phyloP scores from a whole-genome alignment of 371 early-diverging fungal genomes.

The Dinochytrium kinnereticum region DNA sequence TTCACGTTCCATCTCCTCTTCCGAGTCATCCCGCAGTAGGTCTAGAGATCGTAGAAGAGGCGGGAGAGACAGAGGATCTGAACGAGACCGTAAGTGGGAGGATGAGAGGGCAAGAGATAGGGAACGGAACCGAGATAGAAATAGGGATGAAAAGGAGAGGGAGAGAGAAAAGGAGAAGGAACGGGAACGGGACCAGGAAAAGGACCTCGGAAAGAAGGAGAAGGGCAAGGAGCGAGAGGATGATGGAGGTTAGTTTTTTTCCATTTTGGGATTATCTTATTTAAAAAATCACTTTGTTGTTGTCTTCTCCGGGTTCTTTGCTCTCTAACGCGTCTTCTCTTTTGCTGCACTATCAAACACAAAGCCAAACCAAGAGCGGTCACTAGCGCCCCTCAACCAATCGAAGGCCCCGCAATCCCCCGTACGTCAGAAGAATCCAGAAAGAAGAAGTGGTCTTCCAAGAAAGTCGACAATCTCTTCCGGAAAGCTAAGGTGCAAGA shows the following conservation, averaged over 20 bases:
- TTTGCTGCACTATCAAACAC: neutral
- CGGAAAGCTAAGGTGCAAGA: conserved; percentile 35
- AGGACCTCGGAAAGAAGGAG: conserved; percentile 20
- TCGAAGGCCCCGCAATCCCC: no score
- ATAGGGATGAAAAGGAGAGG: neutral
- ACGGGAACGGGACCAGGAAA: conserved; percentile 19
- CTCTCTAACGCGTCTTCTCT: neutral
- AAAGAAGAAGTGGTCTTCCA: conserved; percentile 48
- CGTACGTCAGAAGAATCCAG: no score
- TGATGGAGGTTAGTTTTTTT: neutral
- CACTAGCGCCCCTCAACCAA: no score
- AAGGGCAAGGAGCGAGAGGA: conserved; percentile 22
- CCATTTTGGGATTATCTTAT: neutral
- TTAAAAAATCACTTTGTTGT: neutral
- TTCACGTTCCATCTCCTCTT: neutral
- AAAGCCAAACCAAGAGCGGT: no score
- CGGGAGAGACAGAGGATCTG: neutral
- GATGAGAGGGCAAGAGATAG: neutral
- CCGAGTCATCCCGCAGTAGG: neutral
- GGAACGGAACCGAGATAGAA: conserved; percentile 15
- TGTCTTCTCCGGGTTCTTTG: neutral
- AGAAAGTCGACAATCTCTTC: conserved; percentile 52
- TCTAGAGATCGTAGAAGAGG: neutral
- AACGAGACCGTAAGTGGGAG: neutral
- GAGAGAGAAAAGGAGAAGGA: neutral